Evolutionary conservation across 2,329 filamentous ascomycete species (phyloP).

Genomic region (Colletotrichum acutatum): DNA sequence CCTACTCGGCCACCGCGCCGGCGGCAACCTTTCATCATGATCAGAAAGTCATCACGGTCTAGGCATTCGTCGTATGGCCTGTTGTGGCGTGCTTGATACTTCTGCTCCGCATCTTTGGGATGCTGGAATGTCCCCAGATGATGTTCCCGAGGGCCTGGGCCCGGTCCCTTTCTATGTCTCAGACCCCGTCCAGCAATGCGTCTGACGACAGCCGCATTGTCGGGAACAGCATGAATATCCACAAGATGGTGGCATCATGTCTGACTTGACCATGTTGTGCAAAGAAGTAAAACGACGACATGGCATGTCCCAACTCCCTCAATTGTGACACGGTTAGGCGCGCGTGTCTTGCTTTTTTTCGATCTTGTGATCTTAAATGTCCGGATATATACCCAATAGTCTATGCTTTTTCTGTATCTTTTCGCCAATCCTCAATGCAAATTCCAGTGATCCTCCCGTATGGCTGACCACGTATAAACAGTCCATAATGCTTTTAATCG

Average conservation of each 20-base stretch:
- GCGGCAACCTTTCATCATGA: not conserved
- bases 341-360: not conserved
- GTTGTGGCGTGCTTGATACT: not conserved
- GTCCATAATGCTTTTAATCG: constrained; percentile 4
- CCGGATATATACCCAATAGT: constrained; percentile 19
- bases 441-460: constrained; percentile 15
- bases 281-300: not conserved
- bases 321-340: not conserved
- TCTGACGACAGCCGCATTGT: not conserved
- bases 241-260: not conserved
- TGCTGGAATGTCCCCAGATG: not conserved
- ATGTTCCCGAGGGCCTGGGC: not conserved
- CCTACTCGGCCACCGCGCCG: not conserved
- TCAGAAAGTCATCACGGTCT: not conserved
- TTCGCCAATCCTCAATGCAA: constrained; percentile 10
- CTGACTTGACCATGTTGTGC: not conserved
- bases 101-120: not conserved
- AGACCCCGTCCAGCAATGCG: not conserved
- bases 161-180: not conserved
- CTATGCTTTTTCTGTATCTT: constrained; percentile 26
- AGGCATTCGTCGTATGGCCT: not conserved
- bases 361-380: constrained; percentile 23
- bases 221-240: not conserved
- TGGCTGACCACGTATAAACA: constrained; percentile 19
- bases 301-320: not conserved